Evolutionary conservation across 352 stramenopile species (phyloP), one percentile per base, ranked within the genome.

Genomic region (Blastocystis sp.): DNA sequence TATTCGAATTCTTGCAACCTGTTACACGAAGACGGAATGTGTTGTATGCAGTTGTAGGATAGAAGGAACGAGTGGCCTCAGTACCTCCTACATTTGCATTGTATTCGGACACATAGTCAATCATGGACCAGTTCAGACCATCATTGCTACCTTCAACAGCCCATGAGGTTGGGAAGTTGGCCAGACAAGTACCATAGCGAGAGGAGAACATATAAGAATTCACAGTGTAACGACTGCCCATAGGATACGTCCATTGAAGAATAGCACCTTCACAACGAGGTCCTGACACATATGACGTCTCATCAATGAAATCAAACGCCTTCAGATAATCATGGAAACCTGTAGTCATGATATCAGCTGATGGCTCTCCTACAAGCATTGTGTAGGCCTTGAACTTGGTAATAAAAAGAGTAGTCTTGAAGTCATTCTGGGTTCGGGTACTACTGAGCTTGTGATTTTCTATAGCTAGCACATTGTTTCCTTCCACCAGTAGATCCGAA

Each of bases 11-110:
- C 39, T 58, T 49, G 65, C 77, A 87, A 35, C 65, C 52, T 2
- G 77, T 87, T 51, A 87, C 77, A n/a, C 77, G 77, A 49, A 87
- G 65, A 63, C 77, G 77, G 65, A 61, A 87, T 35, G 24, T 24
- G 52, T 87, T 87, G 65, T 61, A 87, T n/a, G 29, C 59, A 1
- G 14, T 32, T 32, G 65, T 87, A 37, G 59, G n/a, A 29, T 58
- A 32, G 65, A 87, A 87, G 32, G 24, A 24, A 56, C 71, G 71
- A 5, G 21, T 42, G 43, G 66, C 39, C 11, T 19, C 24, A 35
- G 21, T 21, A 24, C 46, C 32, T 16, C 49, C 32, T 29, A 21
- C n/a, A 14, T 14, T 24, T 0, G n/a, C 35, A 24, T 54, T 37
- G 19, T 29, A 52, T 5, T 83, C 71, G 0, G 71, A 35, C 65